Percentiles rank a stretch among this genome's conserved stretches.
These are phyloP conservation scores for Anthracocystis setariae DNA, from an alignment of 1,284 basidiomycete genomes.

Conservation along the genomic window DNA sequence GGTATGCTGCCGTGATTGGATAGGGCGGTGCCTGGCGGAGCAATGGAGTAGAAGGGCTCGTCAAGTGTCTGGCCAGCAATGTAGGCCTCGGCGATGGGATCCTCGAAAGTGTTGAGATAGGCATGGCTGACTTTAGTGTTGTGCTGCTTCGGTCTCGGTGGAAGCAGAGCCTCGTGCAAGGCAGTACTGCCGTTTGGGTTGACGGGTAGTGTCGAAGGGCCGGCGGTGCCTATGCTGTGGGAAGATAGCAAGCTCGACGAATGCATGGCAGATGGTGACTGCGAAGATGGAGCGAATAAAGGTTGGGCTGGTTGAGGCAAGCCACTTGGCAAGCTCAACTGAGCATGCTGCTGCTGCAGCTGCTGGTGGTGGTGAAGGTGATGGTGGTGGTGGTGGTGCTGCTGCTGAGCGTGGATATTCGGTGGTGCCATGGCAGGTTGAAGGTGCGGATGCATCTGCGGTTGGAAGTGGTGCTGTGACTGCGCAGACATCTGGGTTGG, in stretches of 20 bases:
- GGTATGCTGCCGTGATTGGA: conserved; percentile 21
- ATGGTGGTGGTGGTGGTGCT: conserved; percentile 8
- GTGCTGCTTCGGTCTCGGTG: conserved; percentile 2
- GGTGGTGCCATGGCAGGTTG: conserved; percentile 15
- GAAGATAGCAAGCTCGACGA: conserved; percentile 8
- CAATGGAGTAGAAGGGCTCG: conserved; percentile 47
- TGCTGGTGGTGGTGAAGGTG: conserved; percentile 12
- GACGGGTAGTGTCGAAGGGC: conserved; percentile 10
- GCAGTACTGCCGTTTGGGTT: conserved; percentile 1
- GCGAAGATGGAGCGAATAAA: conserved; percentile 16
- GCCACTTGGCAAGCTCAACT: conserved; percentile 9
- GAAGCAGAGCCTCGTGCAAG: conserved; percentile 10
- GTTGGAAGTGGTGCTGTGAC: conserved; percentile 7
- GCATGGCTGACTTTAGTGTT: conserved; percentile 8
- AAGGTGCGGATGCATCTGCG: conserved; percentile 14
- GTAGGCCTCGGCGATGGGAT: conserved; percentile 46
- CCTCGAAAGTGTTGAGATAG: conserved; percentile 42
- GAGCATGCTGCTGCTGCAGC: conserved; percentile 19
- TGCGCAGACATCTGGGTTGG: conserved; percentile 2
- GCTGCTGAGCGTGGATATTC: conserved; percentile 7
- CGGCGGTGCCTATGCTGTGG: conserved; percentile 1
- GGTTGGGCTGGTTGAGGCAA: conserved; percentile 9
- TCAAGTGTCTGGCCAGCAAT: conserved; percentile 36
- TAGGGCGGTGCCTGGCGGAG: conserved; percentile 19
- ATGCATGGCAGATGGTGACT: conserved; percentile 10